Percentiles rank a stretch among this genome's conserved stretches.
Conservation (phyloP, 331 rosid species). For the Quercus phellos region DNA sequence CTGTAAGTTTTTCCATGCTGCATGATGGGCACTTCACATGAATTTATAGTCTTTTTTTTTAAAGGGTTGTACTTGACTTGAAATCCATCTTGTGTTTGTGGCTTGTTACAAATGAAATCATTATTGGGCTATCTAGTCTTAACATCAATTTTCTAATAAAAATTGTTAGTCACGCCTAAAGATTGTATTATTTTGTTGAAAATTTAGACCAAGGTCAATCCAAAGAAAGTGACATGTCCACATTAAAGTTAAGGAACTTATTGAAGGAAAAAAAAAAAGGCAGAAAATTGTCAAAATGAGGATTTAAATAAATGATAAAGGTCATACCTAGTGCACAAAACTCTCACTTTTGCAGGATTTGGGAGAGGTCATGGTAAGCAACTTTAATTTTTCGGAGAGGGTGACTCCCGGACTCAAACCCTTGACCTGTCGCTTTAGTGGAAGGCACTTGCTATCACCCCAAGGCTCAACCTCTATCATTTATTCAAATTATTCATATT, state of each 20-base stretch:
- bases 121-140: background rate
- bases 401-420: no score
- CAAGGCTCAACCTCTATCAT: no score
- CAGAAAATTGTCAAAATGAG: background rate
- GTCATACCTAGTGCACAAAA: no score
- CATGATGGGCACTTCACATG: conserved; percentile 8
- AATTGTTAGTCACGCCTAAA: background rate
- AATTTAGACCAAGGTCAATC: background rate
- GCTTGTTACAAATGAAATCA: background rate
- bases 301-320: no score
- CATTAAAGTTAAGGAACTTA: background rate
- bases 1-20: conserved; percentile 58
- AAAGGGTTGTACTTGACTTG: conserved; percentile 2
- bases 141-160: background rate
- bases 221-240: background rate
- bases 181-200: background rate
- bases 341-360: no score
- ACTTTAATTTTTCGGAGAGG: no score
- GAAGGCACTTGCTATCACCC: no score
- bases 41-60: background rate
- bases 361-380: no score
- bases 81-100: background rate
- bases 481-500: no score
- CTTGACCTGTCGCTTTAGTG: no score
- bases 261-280: background rate